These are phyloP conservation scores for Peniophora sp. DNA, from an alignment of 1,284 basidiomycete genomes.

Conservation along the genomic window DNA sequence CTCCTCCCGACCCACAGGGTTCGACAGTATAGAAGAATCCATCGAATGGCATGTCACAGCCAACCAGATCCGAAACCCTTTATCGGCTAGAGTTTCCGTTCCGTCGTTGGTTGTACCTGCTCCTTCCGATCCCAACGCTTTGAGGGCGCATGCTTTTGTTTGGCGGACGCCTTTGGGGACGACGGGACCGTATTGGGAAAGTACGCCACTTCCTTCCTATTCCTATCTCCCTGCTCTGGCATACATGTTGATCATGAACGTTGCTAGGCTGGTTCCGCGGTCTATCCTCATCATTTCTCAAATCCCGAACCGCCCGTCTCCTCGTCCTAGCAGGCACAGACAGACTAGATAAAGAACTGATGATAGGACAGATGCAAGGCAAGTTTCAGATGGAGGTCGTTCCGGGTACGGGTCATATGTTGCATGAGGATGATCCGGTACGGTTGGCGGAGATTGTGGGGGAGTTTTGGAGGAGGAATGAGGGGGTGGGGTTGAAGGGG, in stretches of 20 bases:
- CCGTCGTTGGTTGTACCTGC: constrained; percentile 63
- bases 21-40: constrained; percentile 76
- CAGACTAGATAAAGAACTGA: constrained; percentile 85
- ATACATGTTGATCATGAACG: too few species aligned
- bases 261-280: constrained; percentile 82
- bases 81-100: constrained; percentile 80
- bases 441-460: constrained; percentile 73
- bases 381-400: constrained; percentile 94
- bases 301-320: constrained; percentile 72
- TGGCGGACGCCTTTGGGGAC: constrained; percentile 85
- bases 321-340: constrained; percentile 92
- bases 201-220: too few species aligned
- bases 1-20: constrained; percentile 79
- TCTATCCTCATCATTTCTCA: constrained; percentile 74
- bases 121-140: constrained; percentile 24
- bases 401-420: constrained; percentile 82
- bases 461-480: constrained; percentile 90
- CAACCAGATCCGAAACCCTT: constrained; percentile 70
- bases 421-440: constrained; percentile 88
- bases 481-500: constrained; percentile 62
- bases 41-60: constrained; percentile 89
- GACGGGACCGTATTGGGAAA: constrained; percentile 87
- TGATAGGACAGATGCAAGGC: constrained; percentile 98
- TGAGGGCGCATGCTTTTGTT: constrained; percentile 31
- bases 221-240: too few species aligned